phyloP scores from a whole-genome alignment of 2,329 filamentous ascomycete species.

The Dothistroma septosporum region DNA sequence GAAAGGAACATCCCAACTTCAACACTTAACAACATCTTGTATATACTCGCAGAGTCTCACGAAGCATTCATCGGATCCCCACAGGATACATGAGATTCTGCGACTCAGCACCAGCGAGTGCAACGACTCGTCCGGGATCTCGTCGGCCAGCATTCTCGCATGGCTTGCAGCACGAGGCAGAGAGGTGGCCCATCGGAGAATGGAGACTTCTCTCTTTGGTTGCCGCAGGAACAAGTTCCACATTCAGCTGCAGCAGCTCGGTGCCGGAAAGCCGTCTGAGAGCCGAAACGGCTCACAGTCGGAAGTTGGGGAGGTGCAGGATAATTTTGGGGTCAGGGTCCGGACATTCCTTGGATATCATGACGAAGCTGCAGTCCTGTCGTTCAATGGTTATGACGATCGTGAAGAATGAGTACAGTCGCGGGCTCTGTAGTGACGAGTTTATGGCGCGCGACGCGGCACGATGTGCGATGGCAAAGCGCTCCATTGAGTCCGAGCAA shows the following conservation, averaged over 20 bases:
- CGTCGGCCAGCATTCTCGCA: neutral
- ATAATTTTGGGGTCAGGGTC: too few relatives aligned
- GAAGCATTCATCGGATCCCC: neutral
- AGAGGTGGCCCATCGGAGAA: neutral
- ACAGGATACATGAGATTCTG: neutral
- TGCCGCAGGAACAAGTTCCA: conserved; percentile 1
- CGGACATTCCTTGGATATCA: too few relatives aligned
- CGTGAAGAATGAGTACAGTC: too few relatives aligned
- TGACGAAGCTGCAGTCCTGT: too few relatives aligned
- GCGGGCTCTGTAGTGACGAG: too few relatives aligned
- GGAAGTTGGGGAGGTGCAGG: too few relatives aligned
- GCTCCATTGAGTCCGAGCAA: too few relatives aligned
- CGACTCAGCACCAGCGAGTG: neutral
- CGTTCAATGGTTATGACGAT: too few relatives aligned
- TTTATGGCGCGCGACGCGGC: neutral
- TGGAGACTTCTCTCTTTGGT: neutral
- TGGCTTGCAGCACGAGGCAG: neutral
- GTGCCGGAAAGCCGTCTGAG: neutral
- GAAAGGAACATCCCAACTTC: conserved; percentile 11
- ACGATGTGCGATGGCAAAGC: neutral
- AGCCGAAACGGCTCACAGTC: too few relatives aligned
- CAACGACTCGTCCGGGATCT: neutral
- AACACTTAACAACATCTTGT: conserved; percentile 9
- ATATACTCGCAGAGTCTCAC: neutral
- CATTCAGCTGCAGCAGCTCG: neutral